Conservation (phyloP, 2,329 filamentous ascomycete genomes). For the Hansfordia pulvinata region DNA sequence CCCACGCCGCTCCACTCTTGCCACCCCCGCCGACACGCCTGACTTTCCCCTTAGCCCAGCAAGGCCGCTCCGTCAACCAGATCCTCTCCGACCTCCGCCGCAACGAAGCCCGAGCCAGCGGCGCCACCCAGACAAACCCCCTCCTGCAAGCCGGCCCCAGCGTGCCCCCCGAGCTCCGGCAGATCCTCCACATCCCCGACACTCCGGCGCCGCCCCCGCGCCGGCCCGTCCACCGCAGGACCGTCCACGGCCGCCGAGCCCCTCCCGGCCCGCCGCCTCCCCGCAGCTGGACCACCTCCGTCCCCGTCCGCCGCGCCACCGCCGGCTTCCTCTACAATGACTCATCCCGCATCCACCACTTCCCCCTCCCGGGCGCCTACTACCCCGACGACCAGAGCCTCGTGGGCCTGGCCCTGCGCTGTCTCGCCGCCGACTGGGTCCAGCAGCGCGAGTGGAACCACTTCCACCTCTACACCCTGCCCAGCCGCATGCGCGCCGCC, state of each 20-base stretch:
- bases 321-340: conserved; percentile 6
- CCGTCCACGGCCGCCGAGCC: conserved; percentile 31
- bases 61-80: conserved; percentile 41
- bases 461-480: conserved; percentile 41
- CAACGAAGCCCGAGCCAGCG: no score
- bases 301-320: conserved; percentile 15
- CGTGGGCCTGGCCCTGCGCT: conserved; percentile 34
- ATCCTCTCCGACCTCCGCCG: conserved; percentile 43
- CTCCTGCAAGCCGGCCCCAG: conserved; percentile 26
- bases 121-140: conserved; percentile 14
- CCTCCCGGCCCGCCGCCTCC: conserved; percentile 47
- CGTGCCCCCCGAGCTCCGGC: conserved; percentile 43
- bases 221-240: conserved; percentile 27
- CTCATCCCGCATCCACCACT: conserved; percentile 8
- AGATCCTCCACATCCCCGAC: conserved; percentile 45
- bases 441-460: conserved; percentile 40
- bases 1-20: conserved; percentile 2
- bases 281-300: conserved; percentile 36
- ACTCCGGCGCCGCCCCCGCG: conserved; percentile 37
- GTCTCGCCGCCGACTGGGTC: conserved; percentile 39
- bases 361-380: conserved; percentile 28
- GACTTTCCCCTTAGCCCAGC: conserved; percentile 11
- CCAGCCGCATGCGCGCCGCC: conserved; percentile 35
- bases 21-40: neutral
- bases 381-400: conserved; percentile 32